Conservation (phyloP, 495 filamentous ascomycete genomes). For the Lasiosphaeriaceae sp. region DNA sequence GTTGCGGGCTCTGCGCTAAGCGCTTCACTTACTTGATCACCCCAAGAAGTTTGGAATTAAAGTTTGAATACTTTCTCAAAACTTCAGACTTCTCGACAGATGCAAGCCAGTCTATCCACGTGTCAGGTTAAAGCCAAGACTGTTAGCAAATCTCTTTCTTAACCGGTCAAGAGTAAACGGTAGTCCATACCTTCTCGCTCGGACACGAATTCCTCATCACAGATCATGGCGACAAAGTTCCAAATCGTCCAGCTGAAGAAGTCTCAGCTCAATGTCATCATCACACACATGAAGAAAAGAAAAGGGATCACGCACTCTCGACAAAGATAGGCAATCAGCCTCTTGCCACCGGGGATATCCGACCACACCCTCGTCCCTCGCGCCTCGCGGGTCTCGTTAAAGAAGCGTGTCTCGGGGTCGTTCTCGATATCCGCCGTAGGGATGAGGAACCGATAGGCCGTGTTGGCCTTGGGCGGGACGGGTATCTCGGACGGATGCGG, state of each 20-base stretch:
- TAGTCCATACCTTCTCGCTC: conserved; percentile 2
- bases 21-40: conserved; percentile 15
- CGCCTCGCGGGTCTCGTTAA: conserved; percentile 24
- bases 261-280: not conserved
- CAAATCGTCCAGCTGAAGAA: conserved; percentile 26
- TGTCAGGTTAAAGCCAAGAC: not conserved
- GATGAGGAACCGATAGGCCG: conserved; percentile 44
- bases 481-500: conserved; percentile 13
- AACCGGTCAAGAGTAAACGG: not conserved
- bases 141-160: not conserved
- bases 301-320: conserved; percentile 20
- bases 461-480: conserved; percentile 25
- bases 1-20: too few species aligned
- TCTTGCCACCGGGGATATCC: conserved; percentile 16
- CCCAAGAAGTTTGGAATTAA: conserved; percentile 12
- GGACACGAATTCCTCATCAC: not conserved
- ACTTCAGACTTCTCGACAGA: conserved; percentile 22
- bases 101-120: conserved; percentile 21
- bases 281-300: not conserved
- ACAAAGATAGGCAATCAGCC: conserved; percentile 44
- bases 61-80: conserved; percentile 16
- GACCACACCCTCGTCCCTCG: conserved; percentile 25
- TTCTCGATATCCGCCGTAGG: conserved; percentile 29
- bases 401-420: conserved; percentile 28
- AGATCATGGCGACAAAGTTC: conserved; percentile 30